These are phyloP conservation scores for Emydomyces testavorans DNA, from an alignment of 2,329 filamentous ascomycete species.

Conservation along the genomic window DNA sequence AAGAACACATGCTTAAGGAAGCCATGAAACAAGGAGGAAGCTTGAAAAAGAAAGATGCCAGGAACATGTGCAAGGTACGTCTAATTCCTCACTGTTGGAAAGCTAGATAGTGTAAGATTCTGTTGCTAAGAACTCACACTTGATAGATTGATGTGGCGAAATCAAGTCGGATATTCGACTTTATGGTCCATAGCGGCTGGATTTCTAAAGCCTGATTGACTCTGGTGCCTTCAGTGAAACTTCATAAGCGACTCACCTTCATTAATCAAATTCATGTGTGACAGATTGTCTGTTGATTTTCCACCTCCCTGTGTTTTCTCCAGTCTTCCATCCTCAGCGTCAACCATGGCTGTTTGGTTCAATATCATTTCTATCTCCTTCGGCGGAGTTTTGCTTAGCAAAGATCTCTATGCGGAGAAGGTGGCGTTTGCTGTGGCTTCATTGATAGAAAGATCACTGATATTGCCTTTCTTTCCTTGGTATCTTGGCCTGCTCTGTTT, in stretches of 20 bases:
- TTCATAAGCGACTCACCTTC: not conserved
- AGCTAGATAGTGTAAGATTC: not conserved
- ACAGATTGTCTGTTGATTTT: not conserved
- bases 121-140: not conserved
- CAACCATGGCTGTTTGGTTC: not conserved
- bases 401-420: not conserved
- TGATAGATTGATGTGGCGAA: slow-evolving; percentile 67
- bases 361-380: not conserved
- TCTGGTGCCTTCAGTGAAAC: not conserved
- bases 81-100: not conserved
- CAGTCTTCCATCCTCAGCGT: not conserved
- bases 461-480: not conserved
- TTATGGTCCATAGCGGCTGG: slow-evolving; percentile 88
- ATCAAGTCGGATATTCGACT: slow-evolving; percentile 78
- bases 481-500: not conserved
- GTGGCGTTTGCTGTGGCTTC: not conserved
- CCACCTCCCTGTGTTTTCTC: too few relatives aligned
- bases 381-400: not conserved
- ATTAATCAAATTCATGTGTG: not conserved
- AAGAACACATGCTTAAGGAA: slow-evolving; percentile 83
- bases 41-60: slow-evolving; percentile 88
- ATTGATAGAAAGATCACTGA: not conserved
- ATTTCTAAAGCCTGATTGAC: slow-evolving; percentile 63
- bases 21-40: slow-evolving; percentile 77
- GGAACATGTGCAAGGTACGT: slow-evolving; percentile 59